Evolutionary conservation across 257 asterid species (phyloP).

Genomic region (Solanum paucissectum): DNA sequence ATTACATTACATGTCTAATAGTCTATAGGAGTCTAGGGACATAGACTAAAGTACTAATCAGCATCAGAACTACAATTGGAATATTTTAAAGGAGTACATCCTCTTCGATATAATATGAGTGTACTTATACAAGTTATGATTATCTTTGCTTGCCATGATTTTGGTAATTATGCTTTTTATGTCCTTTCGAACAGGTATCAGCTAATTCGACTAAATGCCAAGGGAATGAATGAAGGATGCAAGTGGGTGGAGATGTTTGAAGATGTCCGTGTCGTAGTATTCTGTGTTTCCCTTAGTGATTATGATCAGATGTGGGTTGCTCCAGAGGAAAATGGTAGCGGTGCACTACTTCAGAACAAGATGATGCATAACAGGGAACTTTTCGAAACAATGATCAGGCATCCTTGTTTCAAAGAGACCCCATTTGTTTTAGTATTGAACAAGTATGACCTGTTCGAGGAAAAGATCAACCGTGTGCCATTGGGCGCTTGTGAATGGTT

Average conservation of each 20-base stretch:
- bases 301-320: slow-evolving; percentile 59
- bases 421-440: slow-evolving; percentile 66
- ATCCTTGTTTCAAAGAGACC: slow-evolving; percentile 46
- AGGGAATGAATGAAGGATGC: slow-evolving; percentile 79
- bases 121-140: neutral
- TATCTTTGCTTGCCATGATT: neutral
- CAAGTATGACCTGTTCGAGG: slow-evolving; percentile 83
- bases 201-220: slow-evolving; percentile 75
- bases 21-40: neutral
- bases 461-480: slow-evolving; percentile 52
- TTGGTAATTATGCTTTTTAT: neutral
- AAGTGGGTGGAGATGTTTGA: slow-evolving; percentile 98
- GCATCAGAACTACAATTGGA: neutral
- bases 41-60: neutral
- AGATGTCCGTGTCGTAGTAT: slow-evolving; percentile 75
- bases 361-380: slow-evolving; percentile 75
- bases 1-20: neutral
- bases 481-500: slow-evolving; percentile 78
- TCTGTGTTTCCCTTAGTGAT: slow-evolving; percentile 68
- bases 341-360: slow-evolving; percentile 49
- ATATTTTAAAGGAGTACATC: neutral
- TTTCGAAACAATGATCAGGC: slow-evolving; percentile 56
- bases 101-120: neutral
- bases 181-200: slow-evolving; percentile 49
- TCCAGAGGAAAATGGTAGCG: slow-evolving; percentile 29